Evolutionary conservation across 1,284 basidiomycete species (phyloP).

Genomic region (Waitea zeae): DNA sequence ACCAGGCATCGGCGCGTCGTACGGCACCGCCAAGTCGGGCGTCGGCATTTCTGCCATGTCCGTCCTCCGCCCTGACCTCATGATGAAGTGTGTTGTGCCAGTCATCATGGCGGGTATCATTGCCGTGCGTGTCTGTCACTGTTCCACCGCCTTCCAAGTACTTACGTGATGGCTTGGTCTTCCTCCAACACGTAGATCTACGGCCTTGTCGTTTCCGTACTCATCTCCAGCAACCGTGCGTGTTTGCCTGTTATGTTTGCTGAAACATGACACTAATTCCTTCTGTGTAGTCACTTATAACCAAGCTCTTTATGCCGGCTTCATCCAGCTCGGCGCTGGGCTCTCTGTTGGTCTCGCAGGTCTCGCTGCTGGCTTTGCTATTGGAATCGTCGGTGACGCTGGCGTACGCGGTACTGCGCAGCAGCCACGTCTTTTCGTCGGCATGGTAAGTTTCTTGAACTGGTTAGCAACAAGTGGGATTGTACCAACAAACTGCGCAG

Average conservation of each 20-base stretch:
- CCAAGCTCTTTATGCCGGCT: conserved; percentile 70
- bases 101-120: conserved; percentile 99
- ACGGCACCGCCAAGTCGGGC: conserved; percentile 96
- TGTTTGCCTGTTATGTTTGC: conserved; percentile 13
- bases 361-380: conserved; percentile 82
- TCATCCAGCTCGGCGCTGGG: conserved; percentile 83
- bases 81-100: conserved; percentile 93
- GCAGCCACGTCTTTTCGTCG: conserved; percentile 88
- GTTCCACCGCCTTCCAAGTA: background rate
- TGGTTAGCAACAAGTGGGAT: conserved; percentile 1
- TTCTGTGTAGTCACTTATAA: conserved; percentile 22
- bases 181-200: conserved; percentile 49
- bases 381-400: conserved; percentile 92
- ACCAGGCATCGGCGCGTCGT: conserved; percentile 65
- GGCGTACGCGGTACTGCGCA: conserved; percentile 84
- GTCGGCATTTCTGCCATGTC: conserved; percentile 99
- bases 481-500: conserved; percentile 13
- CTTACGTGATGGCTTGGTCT: background rate
- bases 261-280: background rate
- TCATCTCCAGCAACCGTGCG: conserved; percentile 67
- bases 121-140: conserved; percentile 40
- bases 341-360: conserved; percentile 79
- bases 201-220: conserved; percentile 84
- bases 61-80: conserved; percentile 84
- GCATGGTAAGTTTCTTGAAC: conserved; percentile 32